A percentile compares a stretch with the other conserved stretches of the same genome.
These are phyloP conservation scores for Penicillium lividum DNA, from an alignment of 495 filamentous ascomycete species.

Conservation along the genomic window DNA sequence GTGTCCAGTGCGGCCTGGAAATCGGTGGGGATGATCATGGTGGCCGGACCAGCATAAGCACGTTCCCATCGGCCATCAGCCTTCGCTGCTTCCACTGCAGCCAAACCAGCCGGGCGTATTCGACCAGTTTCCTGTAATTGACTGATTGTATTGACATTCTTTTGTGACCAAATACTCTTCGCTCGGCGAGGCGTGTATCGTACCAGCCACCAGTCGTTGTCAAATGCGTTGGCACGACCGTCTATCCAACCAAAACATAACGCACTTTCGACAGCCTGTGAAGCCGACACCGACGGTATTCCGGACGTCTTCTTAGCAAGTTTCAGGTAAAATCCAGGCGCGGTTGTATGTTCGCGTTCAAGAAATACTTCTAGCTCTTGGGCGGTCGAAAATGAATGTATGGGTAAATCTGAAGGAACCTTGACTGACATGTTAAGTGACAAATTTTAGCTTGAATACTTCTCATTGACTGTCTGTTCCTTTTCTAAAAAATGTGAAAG, in stretches of 20 bases:
- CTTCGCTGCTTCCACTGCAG: slow-evolving; percentile 53
- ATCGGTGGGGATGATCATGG: slow-evolving; percentile 46
- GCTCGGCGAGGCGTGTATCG: slow-evolving; percentile 56
- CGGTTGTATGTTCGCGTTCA: slow-evolving; percentile 30
- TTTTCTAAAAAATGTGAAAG: slow-evolving; percentile 3
- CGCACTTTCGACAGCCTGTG: slow-evolving; percentile 55
- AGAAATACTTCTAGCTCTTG: slow-evolving; percentile 49
- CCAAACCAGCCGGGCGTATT: slow-evolving; percentile 48
- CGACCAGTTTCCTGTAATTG: slow-evolving; percentile 42
- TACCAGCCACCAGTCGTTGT: slow-evolving; percentile 45
- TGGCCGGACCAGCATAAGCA: slow-evolving; percentile 51
- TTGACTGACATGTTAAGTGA: slow-evolving; percentile 9
- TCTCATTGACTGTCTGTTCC: too few species aligned
- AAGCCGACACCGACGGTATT: slow-evolving; percentile 47
- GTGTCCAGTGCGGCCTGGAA: slow-evolving; percentile 34
- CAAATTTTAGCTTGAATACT: not conserved
- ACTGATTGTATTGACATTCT: slow-evolving; percentile 47
- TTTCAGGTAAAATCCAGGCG: slow-evolving; percentile 53
- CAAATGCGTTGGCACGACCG: slow-evolving; percentile 47
- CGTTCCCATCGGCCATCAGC: slow-evolving; percentile 56
- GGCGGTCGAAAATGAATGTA: slow-evolving; percentile 36
- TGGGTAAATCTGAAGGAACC: slow-evolving; percentile 35
- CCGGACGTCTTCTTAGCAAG: slow-evolving; percentile 52
- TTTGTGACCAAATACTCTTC: slow-evolving; percentile 56
- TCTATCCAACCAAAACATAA: slow-evolving; percentile 64